Conservation (phyloP, 257 asterid species). For the Fraxinus pennsylvanica region DNA sequence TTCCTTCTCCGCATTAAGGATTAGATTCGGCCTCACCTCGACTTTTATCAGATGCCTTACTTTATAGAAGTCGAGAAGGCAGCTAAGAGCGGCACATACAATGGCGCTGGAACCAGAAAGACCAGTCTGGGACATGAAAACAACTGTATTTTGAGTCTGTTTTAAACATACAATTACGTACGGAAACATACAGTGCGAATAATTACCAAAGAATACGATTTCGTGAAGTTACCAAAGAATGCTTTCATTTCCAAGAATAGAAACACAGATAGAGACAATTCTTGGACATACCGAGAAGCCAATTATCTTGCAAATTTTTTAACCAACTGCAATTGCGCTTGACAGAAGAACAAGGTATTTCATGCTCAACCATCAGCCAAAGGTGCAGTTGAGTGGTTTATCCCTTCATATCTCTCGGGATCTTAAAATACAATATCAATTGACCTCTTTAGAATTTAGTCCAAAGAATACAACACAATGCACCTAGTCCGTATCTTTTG, state of each 20-base stretch:
- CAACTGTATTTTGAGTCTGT: constrained; percentile 1
- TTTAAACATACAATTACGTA: background rate
- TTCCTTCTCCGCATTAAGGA: constrained; percentile 91
- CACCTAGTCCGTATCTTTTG: background rate
- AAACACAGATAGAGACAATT: background rate
- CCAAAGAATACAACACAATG: background rate
- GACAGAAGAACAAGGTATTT: background rate
- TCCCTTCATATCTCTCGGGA: background rate
- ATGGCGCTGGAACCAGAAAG: constrained; percentile 99
- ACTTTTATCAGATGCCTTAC: constrained; percentile 80
- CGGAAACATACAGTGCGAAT: background rate
- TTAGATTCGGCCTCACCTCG: constrained; percentile 82
- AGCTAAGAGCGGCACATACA: constrained; percentile 92
- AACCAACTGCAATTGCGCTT: background rate
- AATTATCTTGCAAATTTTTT: background rate
- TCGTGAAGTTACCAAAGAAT: background rate
- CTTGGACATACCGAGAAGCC: background rate
- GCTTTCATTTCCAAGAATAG: background rate
- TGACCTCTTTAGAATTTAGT: background rate
- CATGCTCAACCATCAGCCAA: background rate
- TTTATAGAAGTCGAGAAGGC: constrained; percentile 88
- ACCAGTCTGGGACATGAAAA: constrained; percentile 69
- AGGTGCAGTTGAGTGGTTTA: background rate
- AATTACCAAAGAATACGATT: background rate
- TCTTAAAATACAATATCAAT: background rate